Evolutionary conservation across 805 yeast species (phyloP).

Genomic region (Starmerella apicola): DNA sequence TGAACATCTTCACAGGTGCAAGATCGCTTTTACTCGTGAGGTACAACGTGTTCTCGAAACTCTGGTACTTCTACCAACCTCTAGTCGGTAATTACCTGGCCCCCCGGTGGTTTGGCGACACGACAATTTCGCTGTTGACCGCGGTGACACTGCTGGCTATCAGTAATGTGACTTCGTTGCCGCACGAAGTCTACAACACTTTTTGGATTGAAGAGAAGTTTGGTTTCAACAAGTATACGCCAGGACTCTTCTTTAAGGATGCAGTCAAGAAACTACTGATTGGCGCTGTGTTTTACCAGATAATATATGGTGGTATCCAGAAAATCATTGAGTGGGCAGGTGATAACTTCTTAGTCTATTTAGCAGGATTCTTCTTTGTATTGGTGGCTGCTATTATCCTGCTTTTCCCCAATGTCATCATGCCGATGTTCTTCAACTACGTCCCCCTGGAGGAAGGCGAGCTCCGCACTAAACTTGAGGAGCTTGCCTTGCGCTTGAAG

Average conservation of each 20-base stretch:
- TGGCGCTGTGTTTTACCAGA: slow-evolving; percentile 50
- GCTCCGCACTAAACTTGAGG: slow-evolving; percentile 67
- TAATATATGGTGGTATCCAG: slow-evolving; percentile 60
- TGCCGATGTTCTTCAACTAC: slow-evolving; percentile 84
- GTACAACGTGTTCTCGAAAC: slow-evolving; percentile 50
- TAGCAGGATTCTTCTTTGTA: slow-evolving; percentile 58
- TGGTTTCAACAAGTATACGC: slow-evolving; percentile 84
- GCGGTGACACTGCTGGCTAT: slow-evolving; percentile 27
- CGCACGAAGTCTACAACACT: slow-evolving; percentile 59
- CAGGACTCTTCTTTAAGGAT: slow-evolving; percentile 61
- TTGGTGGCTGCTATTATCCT: slow-evolving; percentile 67
- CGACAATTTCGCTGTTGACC: slow-evolving; percentile 5
- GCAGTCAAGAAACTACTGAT: slow-evolving; percentile 47
- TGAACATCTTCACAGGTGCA: too few relatives aligned
- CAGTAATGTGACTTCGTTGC: slow-evolving; percentile 46
- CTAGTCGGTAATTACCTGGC: slow-evolving; percentile 19
- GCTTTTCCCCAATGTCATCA: slow-evolving; percentile 70
- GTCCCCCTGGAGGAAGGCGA: slow-evolving; percentile 86
- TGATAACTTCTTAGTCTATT: slow-evolving; percentile 61
- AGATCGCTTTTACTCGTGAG: too few relatives aligned
- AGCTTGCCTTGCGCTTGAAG: slow-evolving; percentile 56
- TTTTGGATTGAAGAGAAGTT: slow-evolving; percentile 88
- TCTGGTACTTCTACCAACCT: slow-evolving; percentile 39
- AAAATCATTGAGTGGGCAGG: slow-evolving; percentile 73
- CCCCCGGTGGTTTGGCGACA: slow-evolving; percentile 27